These are phyloP conservation scores for Ophiostoma montium DNA, from an alignment of 2,329 filamentous ascomycete species.

Conservation along the genomic window DNA sequence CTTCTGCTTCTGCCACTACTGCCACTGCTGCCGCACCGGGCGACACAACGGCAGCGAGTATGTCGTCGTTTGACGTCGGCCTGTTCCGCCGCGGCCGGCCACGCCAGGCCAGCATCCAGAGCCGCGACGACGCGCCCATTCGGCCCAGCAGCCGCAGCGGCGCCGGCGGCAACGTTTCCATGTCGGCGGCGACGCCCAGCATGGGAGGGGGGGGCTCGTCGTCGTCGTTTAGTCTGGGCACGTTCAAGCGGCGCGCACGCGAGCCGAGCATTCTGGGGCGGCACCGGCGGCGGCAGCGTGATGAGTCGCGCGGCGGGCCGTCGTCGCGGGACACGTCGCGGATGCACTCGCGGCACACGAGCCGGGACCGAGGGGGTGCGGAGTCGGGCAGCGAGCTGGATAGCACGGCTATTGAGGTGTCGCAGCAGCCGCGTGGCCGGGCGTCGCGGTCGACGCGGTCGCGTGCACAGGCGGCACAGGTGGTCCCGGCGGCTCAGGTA, in stretches of 20 bases:
- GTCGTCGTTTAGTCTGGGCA: slow-evolving; percentile 39
- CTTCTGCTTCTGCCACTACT: neutral
- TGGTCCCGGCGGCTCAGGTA: too few species aligned
- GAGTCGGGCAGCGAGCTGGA: slow-evolving; percentile 12
- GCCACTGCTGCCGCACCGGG: neutral
- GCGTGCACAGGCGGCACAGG: neutral
- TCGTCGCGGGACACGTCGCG: neutral
- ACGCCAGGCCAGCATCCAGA: slow-evolving; percentile 35
- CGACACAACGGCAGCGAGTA: slow-evolving; percentile 24
- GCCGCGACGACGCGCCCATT: slow-evolving; percentile 36
- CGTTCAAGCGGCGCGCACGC: slow-evolving; percentile 41
- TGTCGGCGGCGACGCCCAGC: slow-evolving; percentile 29
- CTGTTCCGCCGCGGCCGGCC: slow-evolving; percentile 30
- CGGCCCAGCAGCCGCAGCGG: slow-evolving; percentile 39
- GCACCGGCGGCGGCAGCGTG: slow-evolving; percentile 18
- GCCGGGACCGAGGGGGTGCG: slow-evolving; percentile 2
- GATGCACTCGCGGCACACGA: slow-evolving; percentile 23
- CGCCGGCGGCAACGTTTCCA: slow-evolving; percentile 19
- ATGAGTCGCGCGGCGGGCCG: neutral
- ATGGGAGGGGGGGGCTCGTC: too few species aligned
- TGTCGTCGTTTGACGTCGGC: slow-evolving; percentile 32
- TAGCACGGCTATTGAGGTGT: slow-evolving; percentile 4
- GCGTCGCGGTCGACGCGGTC: neutral
- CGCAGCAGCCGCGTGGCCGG: neutral
- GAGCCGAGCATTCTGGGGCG: slow-evolving; percentile 49